A percentile compares a stretch with the other conserved stretches of the same genome.
Evolutionary conservation across 371 early-diverging fungal species (phyloP).

Genomic region (Dichotomocladium elegans): DNA sequence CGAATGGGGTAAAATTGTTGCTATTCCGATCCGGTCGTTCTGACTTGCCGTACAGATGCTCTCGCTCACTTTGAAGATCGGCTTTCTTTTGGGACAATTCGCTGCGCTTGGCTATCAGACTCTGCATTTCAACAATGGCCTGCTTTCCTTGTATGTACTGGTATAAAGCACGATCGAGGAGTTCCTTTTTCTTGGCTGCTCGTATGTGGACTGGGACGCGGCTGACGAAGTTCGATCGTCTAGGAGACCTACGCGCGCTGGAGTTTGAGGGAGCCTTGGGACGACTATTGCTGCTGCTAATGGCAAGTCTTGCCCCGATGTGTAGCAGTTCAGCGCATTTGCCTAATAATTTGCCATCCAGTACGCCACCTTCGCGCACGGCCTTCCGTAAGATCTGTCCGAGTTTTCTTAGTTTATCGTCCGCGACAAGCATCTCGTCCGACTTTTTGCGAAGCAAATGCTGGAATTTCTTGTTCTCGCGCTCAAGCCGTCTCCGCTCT

Average conservation of each 20-base stretch:
- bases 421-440: conserved; percentile 51
- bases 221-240: not conserved
- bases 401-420: conserved; percentile 49
- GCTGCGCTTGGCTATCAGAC: conserved; percentile 44
- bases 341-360: conserved; percentile 24
- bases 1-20: conserved; percentile 28
- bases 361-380: conserved; percentile 35
- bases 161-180: conserved; percentile 53
- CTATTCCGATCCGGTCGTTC: no score
- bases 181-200: conserved; percentile 45
- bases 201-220: conserved; percentile 21
- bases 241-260: not conserved
- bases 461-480: conserved; percentile 59
- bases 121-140: conserved; percentile 37
- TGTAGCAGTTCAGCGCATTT: conserved; percentile 23
- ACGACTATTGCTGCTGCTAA: conserved; percentile 10
- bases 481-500: conserved; percentile 62
- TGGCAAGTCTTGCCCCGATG: conserved; percentile 12
- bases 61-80: conserved; percentile 64
- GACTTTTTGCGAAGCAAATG: conserved; percentile 46
- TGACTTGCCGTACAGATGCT: conserved; percentile 51
- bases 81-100: conserved; percentile 58
- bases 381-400: conserved; percentile 39
- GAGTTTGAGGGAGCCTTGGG: no score
- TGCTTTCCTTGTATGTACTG: conserved; percentile 45